Evolutionary conservation across 1,284 basidiomycete species (phyloP).

Genomic region (Sanghuangporus baumii): DNA sequence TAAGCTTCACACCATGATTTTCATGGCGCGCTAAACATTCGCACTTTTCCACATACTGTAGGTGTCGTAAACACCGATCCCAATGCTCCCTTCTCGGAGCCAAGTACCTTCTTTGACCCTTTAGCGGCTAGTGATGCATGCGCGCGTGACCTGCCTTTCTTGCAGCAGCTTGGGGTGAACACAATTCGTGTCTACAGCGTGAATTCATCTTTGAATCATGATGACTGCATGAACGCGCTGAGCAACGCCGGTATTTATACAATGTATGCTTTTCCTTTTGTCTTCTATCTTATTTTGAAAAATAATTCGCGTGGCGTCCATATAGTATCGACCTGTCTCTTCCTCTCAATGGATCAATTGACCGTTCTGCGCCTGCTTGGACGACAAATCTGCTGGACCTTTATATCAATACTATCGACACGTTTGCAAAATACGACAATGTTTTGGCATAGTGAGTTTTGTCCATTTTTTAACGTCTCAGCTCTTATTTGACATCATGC

Average conservation of each 20-base stretch:
- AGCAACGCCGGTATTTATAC: slow-evolving; percentile 82
- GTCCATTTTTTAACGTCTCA: neutral
- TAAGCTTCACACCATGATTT: neutral
- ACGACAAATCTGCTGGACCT: slow-evolving; percentile 76
- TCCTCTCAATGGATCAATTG: slow-evolving; percentile 83
- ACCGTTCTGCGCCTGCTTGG: slow-evolving; percentile 75
- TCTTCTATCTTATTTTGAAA: neutral
- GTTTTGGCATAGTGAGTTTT: slow-evolving; percentile 53
- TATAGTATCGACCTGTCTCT: slow-evolving; percentile 76
- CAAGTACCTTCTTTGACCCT: slow-evolving; percentile 70
- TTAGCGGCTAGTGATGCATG: slow-evolving; percentile 67
- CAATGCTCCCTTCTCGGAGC: slow-evolving; percentile 76
- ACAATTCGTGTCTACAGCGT: slow-evolving; percentile 83
- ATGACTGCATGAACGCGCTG: slow-evolving; percentile 78
- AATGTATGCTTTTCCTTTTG: slow-evolving; percentile 46
- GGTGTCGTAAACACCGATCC: slow-evolving; percentile 30
- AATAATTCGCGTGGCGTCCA: slow-evolving; percentile 7
- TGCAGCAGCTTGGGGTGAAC: slow-evolving; percentile 67
- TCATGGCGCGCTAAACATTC: neutral
- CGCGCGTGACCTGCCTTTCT: slow-evolving; percentile 71
- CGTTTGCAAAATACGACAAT: slow-evolving; percentile 80
- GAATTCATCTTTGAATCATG: slow-evolving; percentile 77
- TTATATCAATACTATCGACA: slow-evolving; percentile 75
- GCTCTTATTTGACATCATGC: neutral
- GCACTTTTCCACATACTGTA: slow-evolving; percentile 14